Percentiles rank a stretch among this genome's conserved stretches.
phyloP scores from a whole-genome alignment of 257 asterid genomes.

The Solanum boliviense region DNA sequence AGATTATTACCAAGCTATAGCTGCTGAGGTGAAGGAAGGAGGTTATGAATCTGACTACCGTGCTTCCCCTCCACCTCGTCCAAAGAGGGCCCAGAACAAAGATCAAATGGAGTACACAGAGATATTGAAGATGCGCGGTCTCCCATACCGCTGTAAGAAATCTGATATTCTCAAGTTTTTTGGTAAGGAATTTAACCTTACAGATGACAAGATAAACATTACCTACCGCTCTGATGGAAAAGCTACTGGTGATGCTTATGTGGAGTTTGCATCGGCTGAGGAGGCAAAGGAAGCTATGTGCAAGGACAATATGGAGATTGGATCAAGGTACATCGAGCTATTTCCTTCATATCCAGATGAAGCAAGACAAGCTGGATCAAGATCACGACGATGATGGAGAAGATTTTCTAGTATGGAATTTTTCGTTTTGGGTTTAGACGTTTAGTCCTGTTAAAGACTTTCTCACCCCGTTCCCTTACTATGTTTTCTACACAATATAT shows the following conservation, averaged over 20 bases:
- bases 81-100: conserved; percentile 73
- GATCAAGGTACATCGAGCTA: conserved; percentile 81
- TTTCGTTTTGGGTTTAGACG: neutral
- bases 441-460: neutral
- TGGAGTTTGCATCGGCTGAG: conserved; percentile 61
- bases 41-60: conserved; percentile 35
- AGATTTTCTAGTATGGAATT: neutral
- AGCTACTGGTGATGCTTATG: conserved; percentile 92
- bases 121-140: conserved; percentile 75
- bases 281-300: conserved; percentile 82
- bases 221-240: conserved; percentile 72
- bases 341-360: conserved; percentile 86
- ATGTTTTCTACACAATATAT: neutral
- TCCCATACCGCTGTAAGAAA: conserved; percentile 69
- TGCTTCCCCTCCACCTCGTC: conserved; percentile 44
- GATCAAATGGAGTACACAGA: conserved; percentile 76
- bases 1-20: conserved; percentile 86
- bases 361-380: conserved; percentile 58
- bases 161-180: conserved; percentile 62
- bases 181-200: conserved; percentile 46
- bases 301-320: conserved; percentile 79
- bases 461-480: neutral
- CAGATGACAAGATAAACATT: conserved; percentile 61
- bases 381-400: conserved; percentile 30
- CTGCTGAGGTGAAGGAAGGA: conserved; percentile 54